A percentile compares a stretch with the other conserved stretches of the same genome.
phyloP scores from a whole-genome alignment of 176 grass and related monocot species.

The Zoysia japonica region DNA sequence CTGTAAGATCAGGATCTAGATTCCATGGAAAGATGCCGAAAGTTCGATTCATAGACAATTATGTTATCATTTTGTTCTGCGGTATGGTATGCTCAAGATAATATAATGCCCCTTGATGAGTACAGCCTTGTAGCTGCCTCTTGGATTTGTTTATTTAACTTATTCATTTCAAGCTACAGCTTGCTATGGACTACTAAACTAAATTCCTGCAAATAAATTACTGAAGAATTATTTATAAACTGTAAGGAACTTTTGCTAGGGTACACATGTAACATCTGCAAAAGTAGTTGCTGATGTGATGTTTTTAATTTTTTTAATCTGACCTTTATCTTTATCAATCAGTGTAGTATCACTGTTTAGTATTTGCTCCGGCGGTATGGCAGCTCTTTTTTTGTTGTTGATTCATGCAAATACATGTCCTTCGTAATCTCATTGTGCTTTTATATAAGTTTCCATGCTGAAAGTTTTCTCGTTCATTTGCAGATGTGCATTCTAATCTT shows the following conservation, averaged over 20 bases:
- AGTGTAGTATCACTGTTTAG: background rate
- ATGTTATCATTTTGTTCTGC: background rate
- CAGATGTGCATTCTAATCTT: slow-evolving; percentile 96
- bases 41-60: background rate
- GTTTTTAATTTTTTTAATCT: background rate
- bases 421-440: background rate
- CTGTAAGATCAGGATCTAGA: too few relatives aligned
- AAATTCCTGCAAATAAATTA: background rate
- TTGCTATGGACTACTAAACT: background rate
- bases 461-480: slow-evolving; percentile 19
- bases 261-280: background rate
- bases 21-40: background rate
- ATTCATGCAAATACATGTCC: background rate
- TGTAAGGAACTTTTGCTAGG: background rate
- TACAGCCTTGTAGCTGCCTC: background rate
- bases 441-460: background rate
- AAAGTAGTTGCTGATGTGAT: slow-evolving; percentile 14
- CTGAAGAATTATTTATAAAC: background rate
- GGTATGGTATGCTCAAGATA: background rate
- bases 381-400: background rate
- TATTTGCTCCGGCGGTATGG: background rate
- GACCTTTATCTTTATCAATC: background rate
- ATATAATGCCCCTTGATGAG: background rate
- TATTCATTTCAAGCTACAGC: background rate
- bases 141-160: background rate